Percentiles rank a stretch among this genome's conserved stretches.
Conservation (phyloP, 305 asterid genomes). For the Petunia hybrid region DNA sequence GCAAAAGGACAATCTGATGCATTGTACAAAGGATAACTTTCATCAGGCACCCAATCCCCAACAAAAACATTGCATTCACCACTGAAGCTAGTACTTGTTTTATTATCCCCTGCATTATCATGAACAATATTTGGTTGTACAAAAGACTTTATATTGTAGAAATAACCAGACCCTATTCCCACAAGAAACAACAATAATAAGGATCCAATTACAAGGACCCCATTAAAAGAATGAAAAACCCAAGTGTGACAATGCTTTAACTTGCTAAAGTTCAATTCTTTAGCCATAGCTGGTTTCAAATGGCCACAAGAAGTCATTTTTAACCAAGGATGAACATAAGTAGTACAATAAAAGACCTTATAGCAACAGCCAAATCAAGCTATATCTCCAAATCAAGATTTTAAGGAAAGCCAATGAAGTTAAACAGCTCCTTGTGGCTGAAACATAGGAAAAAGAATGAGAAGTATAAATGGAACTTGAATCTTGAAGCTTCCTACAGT, state of each 20-base stretch:
- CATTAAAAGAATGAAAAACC: conserved; percentile 67
- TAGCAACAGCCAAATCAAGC: conserved; percentile 27
- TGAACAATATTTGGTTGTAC: conserved; percentile 42
- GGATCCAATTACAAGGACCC: conserved; percentile 63
- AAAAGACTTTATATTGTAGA: conserved; percentile 57
- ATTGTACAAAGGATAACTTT: conserved; percentile 76
- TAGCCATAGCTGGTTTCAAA: conserved; percentile 51
- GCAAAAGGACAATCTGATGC: conserved; percentile 83
- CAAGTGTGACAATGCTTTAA: conserved; percentile 53
- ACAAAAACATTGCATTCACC: conserved; percentile 73
- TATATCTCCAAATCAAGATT: conserved; percentile 34
- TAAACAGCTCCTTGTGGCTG: conserved; percentile 28
- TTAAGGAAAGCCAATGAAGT: conserved; percentile 27
- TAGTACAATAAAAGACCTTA: background rate
- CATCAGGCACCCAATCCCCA: conserved; percentile 87
- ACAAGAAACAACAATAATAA: conserved; percentile 64
- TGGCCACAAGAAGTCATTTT: conserved; percentile 46
- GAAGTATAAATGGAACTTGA: conserved; percentile 44
- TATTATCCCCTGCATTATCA: conserved; percentile 24
- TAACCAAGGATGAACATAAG: conserved; percentile 29
- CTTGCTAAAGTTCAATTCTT: conserved; percentile 54
- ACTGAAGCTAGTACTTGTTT: conserved; percentile 36
- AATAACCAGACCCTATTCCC: conserved; percentile 70
- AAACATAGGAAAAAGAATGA: conserved; percentile 33
- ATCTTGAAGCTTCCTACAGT: conserved; percentile 32